A percentile compares a stretch with the other conserved stretches of the same genome.
phyloP scores from a whole-genome alignment of 257 asterid genomes.

The Vinca minor region DNA sequence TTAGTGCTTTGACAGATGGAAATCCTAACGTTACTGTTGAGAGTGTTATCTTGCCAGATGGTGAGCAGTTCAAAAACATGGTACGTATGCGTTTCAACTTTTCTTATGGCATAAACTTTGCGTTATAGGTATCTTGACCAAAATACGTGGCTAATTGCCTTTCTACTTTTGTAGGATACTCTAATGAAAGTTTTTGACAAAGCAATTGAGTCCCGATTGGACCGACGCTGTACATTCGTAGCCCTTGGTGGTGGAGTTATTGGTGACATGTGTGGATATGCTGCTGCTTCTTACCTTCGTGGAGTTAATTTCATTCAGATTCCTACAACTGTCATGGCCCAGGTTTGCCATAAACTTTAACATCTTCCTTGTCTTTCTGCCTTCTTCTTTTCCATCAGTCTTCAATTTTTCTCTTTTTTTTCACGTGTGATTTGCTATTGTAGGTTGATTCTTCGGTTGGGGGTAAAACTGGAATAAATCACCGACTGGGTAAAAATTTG shows the following conservation, averaged over 20 bases:
- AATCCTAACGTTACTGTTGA: conserved; percentile 73
- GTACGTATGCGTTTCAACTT: conserved; percentile 30
- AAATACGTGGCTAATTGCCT: conserved; percentile 11
- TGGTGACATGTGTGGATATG: conserved; percentile 99
- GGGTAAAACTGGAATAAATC: conserved; percentile 98
- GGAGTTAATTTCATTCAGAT: conserved; percentile 98
- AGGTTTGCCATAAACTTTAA: conserved; percentile 36
- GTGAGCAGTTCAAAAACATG: conserved; percentile 86
- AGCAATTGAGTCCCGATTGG: conserved; percentile 88
- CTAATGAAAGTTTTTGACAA: conserved; percentile 90
- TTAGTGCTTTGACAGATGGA: conserved; percentile 71
- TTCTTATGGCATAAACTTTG: conserved; percentile 6
- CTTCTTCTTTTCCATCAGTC: no score
- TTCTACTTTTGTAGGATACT: conserved; percentile 51
- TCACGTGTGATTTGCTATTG: conserved; percentile 14
- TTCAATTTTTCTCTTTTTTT: background rate
- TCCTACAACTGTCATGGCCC: conserved; percentile 99
- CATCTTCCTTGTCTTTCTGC: conserved; percentile 7
- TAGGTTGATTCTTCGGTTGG: conserved; percentile 99
- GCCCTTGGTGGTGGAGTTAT: conserved; percentile 99
- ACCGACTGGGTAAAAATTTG: conserved; percentile 89
- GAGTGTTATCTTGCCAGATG: conserved; percentile 90
- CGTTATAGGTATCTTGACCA: conserved; percentile 8
- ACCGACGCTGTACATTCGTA: conserved; percentile 83
- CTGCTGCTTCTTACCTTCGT: conserved; percentile 93